Percentiles rank a stretch among this genome's conserved stretches.
Evolutionary conservation across 148 eudicot genomes (phyloP).

Genomic region (Rhododendron kiyosumense): DNA sequence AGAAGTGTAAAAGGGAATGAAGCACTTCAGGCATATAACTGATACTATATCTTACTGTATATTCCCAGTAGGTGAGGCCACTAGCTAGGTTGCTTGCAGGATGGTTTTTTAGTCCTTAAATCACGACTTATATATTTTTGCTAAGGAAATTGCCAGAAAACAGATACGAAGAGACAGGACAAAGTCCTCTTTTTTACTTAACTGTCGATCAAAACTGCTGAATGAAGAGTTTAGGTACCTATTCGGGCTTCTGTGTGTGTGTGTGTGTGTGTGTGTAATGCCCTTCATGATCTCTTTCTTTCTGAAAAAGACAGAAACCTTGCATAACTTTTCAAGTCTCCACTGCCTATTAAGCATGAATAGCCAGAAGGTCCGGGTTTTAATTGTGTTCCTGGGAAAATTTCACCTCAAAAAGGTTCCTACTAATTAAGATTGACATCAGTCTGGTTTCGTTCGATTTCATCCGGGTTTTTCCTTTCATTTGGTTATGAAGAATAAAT

Average conservation of each 20-base stretch:
- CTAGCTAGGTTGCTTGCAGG: background rate
- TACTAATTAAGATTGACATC: background rate
- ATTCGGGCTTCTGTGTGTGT: background rate
- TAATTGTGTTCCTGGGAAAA: background rate
- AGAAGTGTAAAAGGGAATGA: background rate
- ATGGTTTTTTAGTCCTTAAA: background rate
- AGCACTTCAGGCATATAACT: background rate
- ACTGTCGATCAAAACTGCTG: background rate
- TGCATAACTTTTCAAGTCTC: background rate
- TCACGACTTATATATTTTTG: background rate
- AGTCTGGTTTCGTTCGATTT: background rate
- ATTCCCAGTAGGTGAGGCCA: constrained; percentile 3
- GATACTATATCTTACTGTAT: background rate
- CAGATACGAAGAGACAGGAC: background rate
- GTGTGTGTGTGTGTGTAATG: background rate
- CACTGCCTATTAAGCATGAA: background rate
- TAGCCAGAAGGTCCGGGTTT: background rate
- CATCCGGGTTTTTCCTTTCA: background rate
- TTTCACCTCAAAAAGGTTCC: background rate
- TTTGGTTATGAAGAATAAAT: background rate
- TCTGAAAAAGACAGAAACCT: background rate
- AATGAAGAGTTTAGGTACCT: background rate
- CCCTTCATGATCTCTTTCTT: background rate
- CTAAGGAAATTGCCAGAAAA: constrained; percentile 4
- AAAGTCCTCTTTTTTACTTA: background rate